phyloP scores from a whole-genome alignment of 75 land plant species.

The Picea sitchensis region DNA sequence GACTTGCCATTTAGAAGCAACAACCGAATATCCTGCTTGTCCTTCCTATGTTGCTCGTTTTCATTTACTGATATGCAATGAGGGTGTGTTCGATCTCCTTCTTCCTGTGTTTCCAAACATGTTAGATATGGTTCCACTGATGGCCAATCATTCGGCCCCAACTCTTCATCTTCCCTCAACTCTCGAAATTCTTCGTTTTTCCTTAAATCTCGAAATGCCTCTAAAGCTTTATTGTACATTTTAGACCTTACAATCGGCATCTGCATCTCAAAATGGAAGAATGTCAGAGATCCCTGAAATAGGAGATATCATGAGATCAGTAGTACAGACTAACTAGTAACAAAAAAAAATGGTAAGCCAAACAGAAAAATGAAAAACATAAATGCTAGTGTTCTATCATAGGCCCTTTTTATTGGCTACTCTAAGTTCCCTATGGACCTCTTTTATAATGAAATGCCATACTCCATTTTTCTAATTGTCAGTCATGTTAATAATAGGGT shows the following conservation, averaged over 20 bases:
- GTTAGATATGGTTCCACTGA: constrained; percentile 62
- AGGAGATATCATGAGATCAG: not conserved
- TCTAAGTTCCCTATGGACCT: not conserved
- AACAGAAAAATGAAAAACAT: not conserved
- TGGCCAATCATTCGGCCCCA: constrained; percentile 95
- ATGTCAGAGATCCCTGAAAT: not conserved
- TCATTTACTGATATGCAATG: constrained; percentile 38
- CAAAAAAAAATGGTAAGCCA: too few relatives aligned
- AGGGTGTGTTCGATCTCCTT: constrained; percentile 46
- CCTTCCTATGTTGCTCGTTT: constrained; percentile 25
- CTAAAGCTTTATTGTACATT: constrained; percentile 80
- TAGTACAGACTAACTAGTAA: not conserved
- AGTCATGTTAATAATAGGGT: not conserved
- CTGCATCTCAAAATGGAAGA: constrained; percentile 25
- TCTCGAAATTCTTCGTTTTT: too few relatives aligned
- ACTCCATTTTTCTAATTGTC: not conserved
- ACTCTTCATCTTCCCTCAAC: constrained; percentile 48
- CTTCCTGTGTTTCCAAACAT: constrained; percentile 59
- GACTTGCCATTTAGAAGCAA: constrained; percentile 82
- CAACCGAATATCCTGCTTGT: constrained; percentile 60
- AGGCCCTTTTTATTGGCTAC: not conserved
- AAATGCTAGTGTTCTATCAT: not conserved
- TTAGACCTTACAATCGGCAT: constrained; percentile 69
- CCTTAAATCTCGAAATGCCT: constrained; percentile 72
- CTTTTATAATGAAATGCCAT: not conserved